Percentiles rank a stretch among this genome's conserved stretches.
Evolutionary conservation across 495 filamentous ascomycete genomes (phyloP).

Genomic region (Trichoderma gamsii): DNA sequence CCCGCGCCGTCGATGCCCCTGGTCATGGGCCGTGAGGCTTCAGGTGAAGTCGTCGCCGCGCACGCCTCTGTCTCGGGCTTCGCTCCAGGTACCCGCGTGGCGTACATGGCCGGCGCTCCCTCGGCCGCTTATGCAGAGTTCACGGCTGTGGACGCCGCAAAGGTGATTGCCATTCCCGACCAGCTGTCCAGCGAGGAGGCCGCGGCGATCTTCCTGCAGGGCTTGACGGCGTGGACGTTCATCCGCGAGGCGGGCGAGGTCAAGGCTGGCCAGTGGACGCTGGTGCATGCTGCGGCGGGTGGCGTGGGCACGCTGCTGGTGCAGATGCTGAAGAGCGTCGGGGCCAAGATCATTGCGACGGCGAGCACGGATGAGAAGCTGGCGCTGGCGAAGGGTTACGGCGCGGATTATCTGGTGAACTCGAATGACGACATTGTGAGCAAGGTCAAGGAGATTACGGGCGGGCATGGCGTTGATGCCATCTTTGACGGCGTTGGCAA

Average conservation of each 20-base stretch:
- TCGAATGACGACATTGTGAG: constrained; percentile 64
- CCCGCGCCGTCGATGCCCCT: constrained; percentile 61
- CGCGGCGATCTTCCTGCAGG: constrained; percentile 70
- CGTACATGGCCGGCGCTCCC: constrained; percentile 44
- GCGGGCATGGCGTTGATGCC: constrained; percentile 63
- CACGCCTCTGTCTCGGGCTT: constrained; percentile 39
- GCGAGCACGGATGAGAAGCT: constrained; percentile 70
- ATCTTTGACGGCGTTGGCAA: constrained; percentile 90
- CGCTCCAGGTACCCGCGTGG: constrained; percentile 60
- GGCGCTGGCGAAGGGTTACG: constrained; percentile 57
- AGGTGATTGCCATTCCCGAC: constrained; percentile 59
- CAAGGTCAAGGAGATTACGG: constrained; percentile 63
- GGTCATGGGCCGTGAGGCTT: constrained; percentile 78
- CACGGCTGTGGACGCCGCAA: constrained; percentile 52
- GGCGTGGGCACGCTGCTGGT: constrained; percentile 76
- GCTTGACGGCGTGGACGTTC: constrained; percentile 78
- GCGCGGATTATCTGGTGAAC: constrained; percentile 68
- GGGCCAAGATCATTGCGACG: constrained; percentile 78
- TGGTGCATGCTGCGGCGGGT: constrained; percentile 87
- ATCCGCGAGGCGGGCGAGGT: constrained; percentile 72
- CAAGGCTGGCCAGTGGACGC: constrained; percentile 69
- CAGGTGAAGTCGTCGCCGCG: constrained; percentile 38
- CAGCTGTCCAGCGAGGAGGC: constrained; percentile 55
- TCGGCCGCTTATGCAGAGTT: constrained; percentile 67
- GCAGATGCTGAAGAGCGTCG: constrained; percentile 66